Evolutionary conservation across 2,329 filamentous ascomycete species (phyloP).

Genomic region (Verticillium alfalfae): DNA sequence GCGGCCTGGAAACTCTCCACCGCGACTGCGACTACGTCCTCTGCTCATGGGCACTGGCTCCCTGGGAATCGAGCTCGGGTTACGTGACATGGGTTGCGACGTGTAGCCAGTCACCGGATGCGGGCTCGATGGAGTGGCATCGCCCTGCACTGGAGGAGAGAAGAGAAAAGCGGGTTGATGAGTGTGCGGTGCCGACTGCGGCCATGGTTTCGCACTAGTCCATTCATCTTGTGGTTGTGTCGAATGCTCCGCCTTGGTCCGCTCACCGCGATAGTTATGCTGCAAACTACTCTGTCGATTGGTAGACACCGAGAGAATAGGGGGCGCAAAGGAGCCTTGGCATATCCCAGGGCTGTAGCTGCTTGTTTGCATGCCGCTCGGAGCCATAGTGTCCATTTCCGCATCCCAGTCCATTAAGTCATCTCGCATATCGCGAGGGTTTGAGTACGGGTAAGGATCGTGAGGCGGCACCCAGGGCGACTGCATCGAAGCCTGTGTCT

Average conservation of each 20-base stretch:
- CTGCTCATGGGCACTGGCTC: conserved; percentile 10
- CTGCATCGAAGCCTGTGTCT: neutral
- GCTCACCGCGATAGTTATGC: conserved; percentile 4
- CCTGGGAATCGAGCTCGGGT: conserved; percentile 23
- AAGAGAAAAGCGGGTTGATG: conserved; percentile 10
- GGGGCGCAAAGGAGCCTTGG: conserved; percentile 19
- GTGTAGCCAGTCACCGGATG: conserved; percentile 31
- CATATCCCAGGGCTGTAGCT: conserved; percentile 22
- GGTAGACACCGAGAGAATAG: conserved; percentile 10
- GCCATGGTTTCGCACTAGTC: neutral
- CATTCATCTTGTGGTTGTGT: neutral
- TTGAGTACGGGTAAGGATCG: neutral
- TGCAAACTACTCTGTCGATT: conserved; percentile 3
- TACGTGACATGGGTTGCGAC: conserved; percentile 44
- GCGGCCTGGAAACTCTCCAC: conserved; percentile 17
- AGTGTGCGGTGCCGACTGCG: neutral
- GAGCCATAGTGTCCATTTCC: neutral
- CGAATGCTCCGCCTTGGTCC: conserved; percentile 12
- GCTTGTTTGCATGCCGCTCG: conserved; percentile 20
- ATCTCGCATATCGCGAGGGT: neutral
- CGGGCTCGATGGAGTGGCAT: conserved; percentile 14
- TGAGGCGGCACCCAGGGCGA: neutral
- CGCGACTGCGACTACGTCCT: conserved; percentile 5
- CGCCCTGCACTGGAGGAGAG: conserved; percentile 11
- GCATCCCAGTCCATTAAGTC: neutral